phyloP scores from a whole-genome alignment of 176 grass and related monocot species.

The Poa pratensis region DNA sequence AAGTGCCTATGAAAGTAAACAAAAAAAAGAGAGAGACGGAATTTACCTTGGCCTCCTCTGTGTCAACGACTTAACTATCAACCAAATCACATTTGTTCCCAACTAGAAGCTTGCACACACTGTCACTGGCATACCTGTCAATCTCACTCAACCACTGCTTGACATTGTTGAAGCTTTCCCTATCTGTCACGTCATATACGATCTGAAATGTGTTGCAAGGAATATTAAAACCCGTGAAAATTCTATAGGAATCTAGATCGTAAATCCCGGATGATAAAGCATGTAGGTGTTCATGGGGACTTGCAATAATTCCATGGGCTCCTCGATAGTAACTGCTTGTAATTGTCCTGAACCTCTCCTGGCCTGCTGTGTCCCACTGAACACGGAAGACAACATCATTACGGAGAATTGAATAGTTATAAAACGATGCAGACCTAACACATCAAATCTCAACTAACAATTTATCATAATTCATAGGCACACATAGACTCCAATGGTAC shows the following conservation, averaged over 20 bases:
- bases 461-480: slow-evolving; percentile 2
- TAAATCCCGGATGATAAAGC: background rate
- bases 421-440: slow-evolving; percentile 32
- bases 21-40: background rate
- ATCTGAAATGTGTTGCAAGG: slow-evolving; percentile 51
- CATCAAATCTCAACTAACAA: slow-evolving; percentile 35
- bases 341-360: slow-evolving; percentile 94
- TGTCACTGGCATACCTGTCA: slow-evolving; percentile 96
- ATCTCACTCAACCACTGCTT: slow-evolving; percentile 95
- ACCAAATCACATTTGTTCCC: slow-evolving; percentile 94
- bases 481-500: background rate
- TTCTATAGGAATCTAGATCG: background rate
- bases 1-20: background rate
- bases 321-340: slow-evolving; percentile 96
- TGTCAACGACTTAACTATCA: slow-evolving; percentile 82
- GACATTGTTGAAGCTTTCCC: slow-evolving; percentile 91
- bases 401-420: slow-evolving; percentile 28
- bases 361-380: slow-evolving; percentile 97
- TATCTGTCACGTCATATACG: slow-evolving; percentile 88
- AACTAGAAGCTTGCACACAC: slow-evolving; percentile 94
- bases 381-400: slow-evolving; percentile 45
- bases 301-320: slow-evolving; percentile 98
- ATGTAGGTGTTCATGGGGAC: background rate
- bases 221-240: slow-evolving; percentile 19
- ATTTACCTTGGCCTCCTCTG: slow-evolving; percentile 84